Evolutionary conservation across 1,284 basidiomycete genomes (phyloP), one percentile per base, ranked within the genome.

Genomic region (Ceratobasidium papillatum): DNA sequence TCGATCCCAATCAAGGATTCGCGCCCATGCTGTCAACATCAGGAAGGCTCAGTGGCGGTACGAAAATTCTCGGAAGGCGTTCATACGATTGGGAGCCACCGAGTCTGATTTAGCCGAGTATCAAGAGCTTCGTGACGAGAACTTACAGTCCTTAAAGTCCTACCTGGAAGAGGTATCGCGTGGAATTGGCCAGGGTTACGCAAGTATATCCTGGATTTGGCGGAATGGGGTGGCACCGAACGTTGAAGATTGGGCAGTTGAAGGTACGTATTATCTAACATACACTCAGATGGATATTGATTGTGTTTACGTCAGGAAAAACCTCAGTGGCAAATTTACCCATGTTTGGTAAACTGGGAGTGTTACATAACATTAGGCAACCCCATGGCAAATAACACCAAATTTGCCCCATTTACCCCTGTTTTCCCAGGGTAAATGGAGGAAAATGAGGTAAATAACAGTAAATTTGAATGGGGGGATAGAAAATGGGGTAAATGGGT

Each of bases 201-300:
- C 22, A 2, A 22, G 7, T 3, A 4, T 56, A 14, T 54, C 66
- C 34, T 69, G 66, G 66, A 58, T 69, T 4, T 69, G 66, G 66
- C n/a, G 52, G 14, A 51, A 14, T 17, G 17, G 22, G 0, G 66
- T n/a, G 11, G 66, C 41, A 8, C 25, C 54, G 17, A 43, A 58
- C 27, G 25, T 14, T 1, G 34, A 68, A 7, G 34, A 68, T 27
- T 68, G 65, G 65, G 30, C n/a, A 30, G 34, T 56, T 9, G 30
- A 54, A 22, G 65, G 65, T 68, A 30, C n/a, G 64, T 25, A 59
- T 27, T 9, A 56, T 43, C 17, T 8, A 43, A 17, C 41, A 8
- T 7, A 43, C 7, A 43, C 41, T 17, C 17, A 8, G 41, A 17
- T 14, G n/a, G 47, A 49, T 14, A 9, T 49, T 14, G 19, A 9